Evolutionary conservation across 176 grass and related monocot species (phyloP).

Genomic region (Pontederia crassipes): DNA sequence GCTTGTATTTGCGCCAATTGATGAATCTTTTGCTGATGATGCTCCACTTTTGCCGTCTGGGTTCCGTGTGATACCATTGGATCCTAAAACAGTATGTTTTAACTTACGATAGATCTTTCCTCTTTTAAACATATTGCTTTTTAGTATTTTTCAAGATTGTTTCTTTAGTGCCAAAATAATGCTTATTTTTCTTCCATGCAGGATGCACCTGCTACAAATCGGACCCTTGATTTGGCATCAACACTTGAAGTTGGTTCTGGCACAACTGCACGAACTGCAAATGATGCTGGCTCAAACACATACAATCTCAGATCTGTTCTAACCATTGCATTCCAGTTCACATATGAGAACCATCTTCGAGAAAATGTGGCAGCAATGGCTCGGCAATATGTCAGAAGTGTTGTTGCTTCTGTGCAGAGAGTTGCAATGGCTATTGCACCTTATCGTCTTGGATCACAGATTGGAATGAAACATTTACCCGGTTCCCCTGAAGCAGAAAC

Average conservation of each 20-base stretch:
- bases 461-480: conserved; percentile 39
- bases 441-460: conserved; percentile 30
- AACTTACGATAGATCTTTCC: not conserved
- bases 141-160: not conserved
- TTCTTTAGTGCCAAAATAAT: not conserved
- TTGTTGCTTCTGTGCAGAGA: conserved; percentile 79
- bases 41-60: conserved; percentile 76
- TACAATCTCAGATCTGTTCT: conserved; percentile 52
- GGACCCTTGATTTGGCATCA: conserved; percentile 81
- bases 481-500: conserved; percentile 65
- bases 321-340: conserved; percentile 89
- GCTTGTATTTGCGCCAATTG: conserved; percentile 93
- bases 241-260: conserved; percentile 69
- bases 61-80: conserved; percentile 82
- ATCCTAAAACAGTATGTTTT: conserved; percentile 43
- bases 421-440: conserved; percentile 88
- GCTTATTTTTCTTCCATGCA: conserved; percentile 17
- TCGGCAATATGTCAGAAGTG: conserved; percentile 61
- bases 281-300: not conserved
- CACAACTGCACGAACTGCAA: conserved; percentile 14
- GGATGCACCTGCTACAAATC: conserved; percentile 38
- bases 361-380: conserved; percentile 83
- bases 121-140: not conserved
- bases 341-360: conserved; percentile 70
- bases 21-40: conserved; percentile 92